A percentile compares a stretch with the other conserved stretches of the same genome.
Evolutionary conservation across 2,329 filamentous ascomycete species (phyloP).

Genomic region (Ceratocystis diversiconidia): DNA sequence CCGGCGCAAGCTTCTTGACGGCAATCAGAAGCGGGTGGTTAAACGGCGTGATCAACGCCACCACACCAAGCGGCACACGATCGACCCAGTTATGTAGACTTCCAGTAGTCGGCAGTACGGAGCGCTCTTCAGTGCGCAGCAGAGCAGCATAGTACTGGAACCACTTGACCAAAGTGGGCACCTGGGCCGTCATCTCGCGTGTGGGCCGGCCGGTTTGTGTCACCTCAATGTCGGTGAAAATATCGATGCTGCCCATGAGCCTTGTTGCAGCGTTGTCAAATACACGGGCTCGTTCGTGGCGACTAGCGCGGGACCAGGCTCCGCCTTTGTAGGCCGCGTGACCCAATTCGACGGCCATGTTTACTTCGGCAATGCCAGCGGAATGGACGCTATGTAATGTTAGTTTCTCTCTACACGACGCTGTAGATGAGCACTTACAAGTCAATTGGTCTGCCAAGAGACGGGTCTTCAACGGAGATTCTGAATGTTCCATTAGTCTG

Average conservation of each 20-base stretch:
- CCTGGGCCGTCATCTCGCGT: slow-evolving; percentile 27
- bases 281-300: slow-evolving; percentile 28
- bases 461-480: slow-evolving; percentile 39
- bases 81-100: slow-evolving; percentile 34
- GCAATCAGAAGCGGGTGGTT: slow-evolving; percentile 36
- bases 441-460: slow-evolving; percentile 38
- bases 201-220: slow-evolving; percentile 33
- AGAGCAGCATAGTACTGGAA: slow-evolving; percentile 32
- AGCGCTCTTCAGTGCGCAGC: slow-evolving; percentile 30
- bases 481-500: slow-evolving; percentile 24
- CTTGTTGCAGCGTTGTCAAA: slow-evolving; percentile 34
- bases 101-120: slow-evolving; percentile 34
- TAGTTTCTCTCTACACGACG: neutral
- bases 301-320: slow-evolving; percentile 31
- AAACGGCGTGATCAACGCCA: slow-evolving; percentile 43
- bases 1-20: slow-evolving; percentile 34
- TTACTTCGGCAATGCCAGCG: slow-evolving; percentile 35
- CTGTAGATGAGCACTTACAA: slow-evolving; percentile 26
- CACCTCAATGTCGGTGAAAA: slow-evolving; percentile 33
- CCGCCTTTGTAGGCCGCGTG: slow-evolving; percentile 30
- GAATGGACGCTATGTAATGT: slow-evolving; percentile 11
- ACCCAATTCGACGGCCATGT: slow-evolving; percentile 34
- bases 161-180: slow-evolving; percentile 24
- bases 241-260: slow-evolving; percentile 27
- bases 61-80: slow-evolving; percentile 37